These are phyloP conservation scores for Tulasnella sp. DNA, from an alignment of 768 basidiomycete genomes.

Conservation along the genomic window DNA sequence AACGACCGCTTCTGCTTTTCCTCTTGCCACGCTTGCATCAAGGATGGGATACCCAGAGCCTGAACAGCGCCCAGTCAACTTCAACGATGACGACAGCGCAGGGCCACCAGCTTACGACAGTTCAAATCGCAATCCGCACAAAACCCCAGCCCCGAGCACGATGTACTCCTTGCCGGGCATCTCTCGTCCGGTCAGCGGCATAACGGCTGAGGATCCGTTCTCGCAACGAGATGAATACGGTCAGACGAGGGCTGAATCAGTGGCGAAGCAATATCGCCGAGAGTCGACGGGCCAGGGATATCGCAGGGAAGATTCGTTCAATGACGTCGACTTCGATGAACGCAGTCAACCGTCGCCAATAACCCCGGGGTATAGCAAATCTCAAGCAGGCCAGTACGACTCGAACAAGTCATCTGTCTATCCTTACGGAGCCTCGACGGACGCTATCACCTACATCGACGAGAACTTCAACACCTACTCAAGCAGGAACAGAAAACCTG, in stretches of 20 bases:
- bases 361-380: background rate
- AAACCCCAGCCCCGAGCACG: conserved; percentile 16
- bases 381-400: background rate
- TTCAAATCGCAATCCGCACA: background rate
- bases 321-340: conserved; percentile 20
- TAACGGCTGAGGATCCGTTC: conserved; percentile 29
- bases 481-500: conserved; percentile 36
- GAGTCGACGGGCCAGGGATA: background rate
- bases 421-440: conserved; percentile 25
- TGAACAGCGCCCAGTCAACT: conserved; percentile 32
- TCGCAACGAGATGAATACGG: conserved; percentile 16
- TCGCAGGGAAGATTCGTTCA: background rate
- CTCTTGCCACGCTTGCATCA: background rate
- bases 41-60: conserved; percentile 13
- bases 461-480: conserved; percentile 38
- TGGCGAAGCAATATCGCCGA: conserved; percentile 27
- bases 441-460: conserved; percentile 39
- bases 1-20: background rate
- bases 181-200: conserved; percentile 13
- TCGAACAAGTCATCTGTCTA: background rate
- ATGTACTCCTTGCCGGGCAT: conserved; percentile 20
- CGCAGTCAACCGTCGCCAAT: background rate
- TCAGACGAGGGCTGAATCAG: conserved; percentile 30
- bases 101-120: conserved; percentile 6
- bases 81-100: conserved; percentile 29